phyloP scores from a whole-genome alignment of 768 basidiomycete species.

The Mycena alexandri region DNA sequence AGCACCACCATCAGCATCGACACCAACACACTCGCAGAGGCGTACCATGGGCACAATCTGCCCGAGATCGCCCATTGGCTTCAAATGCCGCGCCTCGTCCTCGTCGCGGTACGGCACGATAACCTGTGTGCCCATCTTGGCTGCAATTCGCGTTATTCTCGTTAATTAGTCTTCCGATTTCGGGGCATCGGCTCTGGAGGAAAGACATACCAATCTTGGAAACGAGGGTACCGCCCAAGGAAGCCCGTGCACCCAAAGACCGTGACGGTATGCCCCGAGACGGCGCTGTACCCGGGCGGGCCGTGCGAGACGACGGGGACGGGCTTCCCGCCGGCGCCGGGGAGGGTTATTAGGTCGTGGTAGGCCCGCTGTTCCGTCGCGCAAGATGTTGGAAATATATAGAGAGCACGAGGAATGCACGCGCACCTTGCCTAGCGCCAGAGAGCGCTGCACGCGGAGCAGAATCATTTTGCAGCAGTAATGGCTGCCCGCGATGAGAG shows the following conservation, averaged over 20 bases:
- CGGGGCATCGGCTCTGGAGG: too few species aligned
- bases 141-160: slow-evolving; percentile 52
- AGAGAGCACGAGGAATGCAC: too few species aligned
- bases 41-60: slow-evolving; percentile 94
- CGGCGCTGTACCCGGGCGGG: slow-evolving; percentile 86
- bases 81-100: slow-evolving; percentile 90
- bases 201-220: slow-evolving; percentile 85
- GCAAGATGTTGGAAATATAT: too few species aligned
- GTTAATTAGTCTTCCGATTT: too few species aligned
- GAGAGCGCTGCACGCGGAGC: slow-evolving; percentile 66
- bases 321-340: slow-evolving; percentile 63
- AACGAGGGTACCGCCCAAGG: slow-evolving; percentile 91
- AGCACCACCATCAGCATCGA: too few species aligned
- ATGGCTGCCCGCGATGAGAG: slow-evolving; percentile 42
- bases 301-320: slow-evolving; percentile 84
- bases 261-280: slow-evolving; percentile 92
- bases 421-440: slow-evolving; percentile 62
- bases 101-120: slow-evolving; percentile 96
- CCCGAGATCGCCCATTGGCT: slow-evolving; percentile 96
- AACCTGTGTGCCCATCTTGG: slow-evolving; percentile 93
- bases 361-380: slow-evolving; percentile 69
- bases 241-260: slow-evolving; percentile 98
- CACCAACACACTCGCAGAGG: slow-evolving; percentile 9
- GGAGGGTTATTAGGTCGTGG: slow-evolving; percentile 77
- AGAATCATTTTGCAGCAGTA: slow-evolving; percentile 52